Evolutionary conservation across 306 rosid genomes (phyloP).

Genomic region (Gleditsia sinensis): DNA sequence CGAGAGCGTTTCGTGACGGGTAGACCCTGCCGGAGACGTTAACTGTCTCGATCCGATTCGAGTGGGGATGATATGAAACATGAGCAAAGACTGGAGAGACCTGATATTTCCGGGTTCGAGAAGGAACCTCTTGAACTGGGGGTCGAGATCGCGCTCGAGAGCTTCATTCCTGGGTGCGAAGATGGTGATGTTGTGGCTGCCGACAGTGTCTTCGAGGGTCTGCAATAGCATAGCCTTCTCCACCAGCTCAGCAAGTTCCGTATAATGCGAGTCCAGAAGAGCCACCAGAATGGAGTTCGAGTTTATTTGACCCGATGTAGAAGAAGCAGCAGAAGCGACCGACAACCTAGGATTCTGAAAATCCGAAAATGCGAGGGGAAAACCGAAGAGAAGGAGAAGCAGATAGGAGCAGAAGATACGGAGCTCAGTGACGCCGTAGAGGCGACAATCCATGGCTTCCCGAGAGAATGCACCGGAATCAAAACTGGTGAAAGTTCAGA

Average conservation of each 20-base stretch:
- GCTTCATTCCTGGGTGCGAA: slow-evolving; percentile 81
- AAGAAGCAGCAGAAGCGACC: neutral
- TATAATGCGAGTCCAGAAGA: slow-evolving; percentile 78
- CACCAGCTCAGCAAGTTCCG: slow-evolving; percentile 67
- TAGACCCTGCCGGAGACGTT: slow-evolving; percentile 29
- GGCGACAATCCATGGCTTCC: slow-evolving; percentile 60
- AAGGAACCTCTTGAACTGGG: slow-evolving; percentile 70
- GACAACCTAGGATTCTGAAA: slow-evolving; percentile 22
- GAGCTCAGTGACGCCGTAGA: slow-evolving; percentile 40
- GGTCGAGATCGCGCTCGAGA: slow-evolving; percentile 67
- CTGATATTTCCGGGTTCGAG: slow-evolving; percentile 68
- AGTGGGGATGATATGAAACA: slow-evolving; percentile 62
- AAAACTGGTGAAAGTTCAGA: slow-evolving; percentile 5
- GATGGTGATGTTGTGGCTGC: slow-evolving; percentile 64
- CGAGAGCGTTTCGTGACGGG: slow-evolving; percentile 45
- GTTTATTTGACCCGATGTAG: slow-evolving; percentile 48
- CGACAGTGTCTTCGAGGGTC: slow-evolving; percentile 63
- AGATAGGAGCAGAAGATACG: slow-evolving; percentile 6
- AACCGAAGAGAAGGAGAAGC: slow-evolving; percentile 7
- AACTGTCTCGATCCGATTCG: slow-evolving; percentile 45
- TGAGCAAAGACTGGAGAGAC: slow-evolving; percentile 62
- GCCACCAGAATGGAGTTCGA: slow-evolving; percentile 82
- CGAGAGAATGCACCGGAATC: slow-evolving; percentile 36
- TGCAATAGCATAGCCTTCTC: slow-evolving; percentile 73
- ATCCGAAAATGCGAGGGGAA: slow-evolving; percentile 42